phyloP scores from a whole-genome alignment of 371 early-diverging fungal genomes.

The Apophysomyces variabilis region DNA sequence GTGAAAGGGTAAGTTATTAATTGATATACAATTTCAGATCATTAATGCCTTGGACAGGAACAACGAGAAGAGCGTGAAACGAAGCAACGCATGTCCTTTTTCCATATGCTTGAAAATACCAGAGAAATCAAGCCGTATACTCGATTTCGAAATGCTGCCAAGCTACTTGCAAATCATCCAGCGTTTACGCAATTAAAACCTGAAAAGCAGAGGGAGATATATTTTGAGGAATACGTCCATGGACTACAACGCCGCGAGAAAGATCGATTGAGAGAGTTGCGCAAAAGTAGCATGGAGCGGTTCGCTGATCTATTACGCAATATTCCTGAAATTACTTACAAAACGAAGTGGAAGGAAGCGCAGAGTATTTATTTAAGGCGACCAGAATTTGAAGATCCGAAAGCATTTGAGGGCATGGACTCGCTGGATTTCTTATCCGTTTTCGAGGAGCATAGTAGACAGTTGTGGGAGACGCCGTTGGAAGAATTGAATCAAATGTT shows the following conservation, averaged over 20 bases:
- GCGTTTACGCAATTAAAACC: conserved; percentile 53
- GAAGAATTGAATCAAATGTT: conserved; percentile 41
- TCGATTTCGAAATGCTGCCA: conserved; percentile 55
- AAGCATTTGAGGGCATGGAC: conserved; percentile 73
- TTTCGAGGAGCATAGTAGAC: conserved; percentile 79
- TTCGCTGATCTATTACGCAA: conserved; percentile 60
- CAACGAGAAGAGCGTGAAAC: conserved; percentile 44
- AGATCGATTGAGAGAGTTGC: conserved; percentile 64
- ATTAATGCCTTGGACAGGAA: conserved; percentile 30
- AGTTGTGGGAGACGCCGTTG: conserved; percentile 66
- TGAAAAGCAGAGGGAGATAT: conserved; percentile 54
- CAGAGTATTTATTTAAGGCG: conserved; percentile 53
- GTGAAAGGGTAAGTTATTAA: conserved; percentile 48
- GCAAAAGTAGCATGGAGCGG: conserved; percentile 70
- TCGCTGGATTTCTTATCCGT: conserved; percentile 79
- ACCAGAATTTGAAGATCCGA: conserved; percentile 57
- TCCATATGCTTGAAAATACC: conserved; percentile 46
- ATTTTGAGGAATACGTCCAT: conserved; percentile 72
- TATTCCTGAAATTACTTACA: conserved; percentile 65
- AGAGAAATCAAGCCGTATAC: conserved; percentile 54
- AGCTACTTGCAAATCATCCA: conserved; percentile 49
- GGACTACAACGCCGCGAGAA: conserved; percentile 59
- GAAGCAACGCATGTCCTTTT: conserved; percentile 47
- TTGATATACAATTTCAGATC: not conserved
- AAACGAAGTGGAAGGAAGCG: conserved; percentile 74